Percentiles rank a stretch among this genome's conserved stretches.
Evolutionary conservation across 192 early-diverging fungal species (phyloP).

Genomic region (Rhizophagus prolifer): DNA sequence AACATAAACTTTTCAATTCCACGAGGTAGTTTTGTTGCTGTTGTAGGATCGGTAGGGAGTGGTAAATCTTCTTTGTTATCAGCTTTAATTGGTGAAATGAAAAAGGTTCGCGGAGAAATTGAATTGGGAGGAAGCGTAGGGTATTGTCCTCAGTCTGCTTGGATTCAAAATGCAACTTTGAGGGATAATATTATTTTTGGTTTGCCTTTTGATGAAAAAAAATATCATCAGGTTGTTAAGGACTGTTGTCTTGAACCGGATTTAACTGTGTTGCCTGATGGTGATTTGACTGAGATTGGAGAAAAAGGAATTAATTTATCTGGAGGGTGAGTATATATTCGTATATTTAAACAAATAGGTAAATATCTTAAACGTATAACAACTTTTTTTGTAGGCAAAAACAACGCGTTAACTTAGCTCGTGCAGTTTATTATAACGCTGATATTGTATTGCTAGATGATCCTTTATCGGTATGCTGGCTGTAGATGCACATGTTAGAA

Average conservation of each 20-base stretch:
- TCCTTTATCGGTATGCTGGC: conserved; percentile 46
- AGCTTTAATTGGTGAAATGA: conserved; percentile 68
- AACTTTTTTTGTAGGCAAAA: too few species aligned
- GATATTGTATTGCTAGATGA: conserved; percentile 73
- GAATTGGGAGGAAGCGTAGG: conserved; percentile 53
- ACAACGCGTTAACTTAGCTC: conserved; percentile 61
- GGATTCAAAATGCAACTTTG: conserved; percentile 69
- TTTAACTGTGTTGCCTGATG: conserved; percentile 56
- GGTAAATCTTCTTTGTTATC: conserved; percentile 66
- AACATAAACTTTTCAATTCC: conserved; percentile 51
- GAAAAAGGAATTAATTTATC: conserved; percentile 70
- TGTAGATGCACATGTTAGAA: conserved; percentile 46
- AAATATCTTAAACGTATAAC: too few species aligned
- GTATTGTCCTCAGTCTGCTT: conserved; percentile 65
- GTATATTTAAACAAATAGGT: too few species aligned
- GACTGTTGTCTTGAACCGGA: conserved; percentile 64
- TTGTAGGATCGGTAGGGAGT: conserved; percentile 64
- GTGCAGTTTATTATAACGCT: conserved; percentile 62
- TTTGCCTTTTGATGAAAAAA: conserved; percentile 50
- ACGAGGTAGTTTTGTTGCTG: conserved; percentile 53
- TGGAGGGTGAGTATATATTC: too few species aligned
- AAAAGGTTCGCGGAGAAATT: conserved; percentile 44
- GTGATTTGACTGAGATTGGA: conserved; percentile 70
- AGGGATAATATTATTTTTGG: conserved; percentile 81
- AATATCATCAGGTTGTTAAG: conserved; percentile 58